phyloP scores from a whole-genome alignment of 1,284 basidiomycete species.

The Exobasidium cylindrosporum region DNA sequence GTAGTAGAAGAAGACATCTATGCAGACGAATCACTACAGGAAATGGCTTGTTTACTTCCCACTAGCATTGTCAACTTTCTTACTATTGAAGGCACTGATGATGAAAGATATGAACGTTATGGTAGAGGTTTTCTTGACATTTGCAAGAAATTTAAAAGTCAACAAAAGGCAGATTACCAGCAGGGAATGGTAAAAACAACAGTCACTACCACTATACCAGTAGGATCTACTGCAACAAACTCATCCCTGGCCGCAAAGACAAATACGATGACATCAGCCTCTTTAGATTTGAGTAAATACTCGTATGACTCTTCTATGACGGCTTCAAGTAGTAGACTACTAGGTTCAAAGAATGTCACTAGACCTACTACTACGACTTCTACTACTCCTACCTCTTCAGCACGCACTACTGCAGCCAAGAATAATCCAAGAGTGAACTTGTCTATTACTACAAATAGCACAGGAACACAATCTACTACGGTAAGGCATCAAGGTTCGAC shows the following conservation, averaged over 20 bases:
- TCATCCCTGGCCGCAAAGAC: background rate
- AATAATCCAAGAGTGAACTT: background rate
- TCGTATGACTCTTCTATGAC: background rate
- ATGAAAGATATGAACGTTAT: constrained; percentile 17
- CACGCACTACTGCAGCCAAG: background rate
- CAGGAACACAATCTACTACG: background rate
- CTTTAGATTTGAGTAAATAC: background rate
- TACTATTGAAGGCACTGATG: constrained; percentile 5
- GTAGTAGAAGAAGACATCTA: constrained; percentile 16
- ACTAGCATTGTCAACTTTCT: background rate
- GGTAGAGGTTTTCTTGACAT: constrained; percentile 20
- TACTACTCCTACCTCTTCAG: background rate
- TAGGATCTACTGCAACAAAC: background rate
- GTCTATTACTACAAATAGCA: background rate
- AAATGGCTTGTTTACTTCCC: constrained; percentile 21
- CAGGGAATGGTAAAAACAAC: too few species aligned
- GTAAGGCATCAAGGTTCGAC: background rate
- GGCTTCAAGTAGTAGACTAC: too few species aligned
- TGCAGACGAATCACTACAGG: constrained; percentile 21
- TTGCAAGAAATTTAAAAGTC: constrained; percentile 15
- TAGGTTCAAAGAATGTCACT: background rate
- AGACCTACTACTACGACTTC: background rate
- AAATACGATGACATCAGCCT: background rate
- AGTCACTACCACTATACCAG: background rate
- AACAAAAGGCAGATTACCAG: background rate